Percentiles rank a stretch among this genome's conserved stretches.
Evolutionary conservation across 306 rosid species (phyloP).

Genomic region (Pyrus communis): DNA sequence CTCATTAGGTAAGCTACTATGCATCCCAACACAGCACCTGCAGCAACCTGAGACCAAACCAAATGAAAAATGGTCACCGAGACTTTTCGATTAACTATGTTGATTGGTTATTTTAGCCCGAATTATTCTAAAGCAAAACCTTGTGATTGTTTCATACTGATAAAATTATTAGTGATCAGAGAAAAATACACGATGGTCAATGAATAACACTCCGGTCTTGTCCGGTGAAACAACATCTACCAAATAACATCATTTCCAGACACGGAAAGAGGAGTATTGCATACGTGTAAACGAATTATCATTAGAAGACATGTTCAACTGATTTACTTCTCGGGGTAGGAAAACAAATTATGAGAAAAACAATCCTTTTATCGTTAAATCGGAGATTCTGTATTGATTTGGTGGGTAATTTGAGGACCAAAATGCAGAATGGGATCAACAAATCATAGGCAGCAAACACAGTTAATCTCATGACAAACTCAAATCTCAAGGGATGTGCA

Average conservation of each 20-base stretch:
- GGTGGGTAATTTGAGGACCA: not conserved
- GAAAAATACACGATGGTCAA: not conserved
- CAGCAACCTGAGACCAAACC: constrained; percentile 49
- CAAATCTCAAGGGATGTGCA: not conserved
- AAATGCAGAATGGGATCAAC: not conserved
- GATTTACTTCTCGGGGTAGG: not conserved
- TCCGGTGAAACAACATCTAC: not conserved
- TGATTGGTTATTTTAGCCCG: no score
- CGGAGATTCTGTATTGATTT: not conserved
- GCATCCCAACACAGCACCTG: constrained; percentile 80
- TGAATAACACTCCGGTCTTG: not conserved
- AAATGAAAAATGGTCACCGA: not conserved
- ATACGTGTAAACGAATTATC: not conserved
- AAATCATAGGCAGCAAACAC: no score
- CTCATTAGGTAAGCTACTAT: constrained; percentile 51
- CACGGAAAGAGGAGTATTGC: not conserved
- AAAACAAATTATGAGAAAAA: not conserved
- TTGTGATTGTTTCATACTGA: not conserved
- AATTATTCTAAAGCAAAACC: not conserved
- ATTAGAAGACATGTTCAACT: not conserved
- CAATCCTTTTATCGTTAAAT: not conserved
- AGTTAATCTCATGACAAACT: not conserved
- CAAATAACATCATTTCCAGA: not conserved
- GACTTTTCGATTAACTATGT: not conserved
- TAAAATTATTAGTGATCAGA: not conserved